Conservation (phyloP, 2,329 filamentous ascomycete genomes). For the Trichoderma arundinaceum region DNA sequence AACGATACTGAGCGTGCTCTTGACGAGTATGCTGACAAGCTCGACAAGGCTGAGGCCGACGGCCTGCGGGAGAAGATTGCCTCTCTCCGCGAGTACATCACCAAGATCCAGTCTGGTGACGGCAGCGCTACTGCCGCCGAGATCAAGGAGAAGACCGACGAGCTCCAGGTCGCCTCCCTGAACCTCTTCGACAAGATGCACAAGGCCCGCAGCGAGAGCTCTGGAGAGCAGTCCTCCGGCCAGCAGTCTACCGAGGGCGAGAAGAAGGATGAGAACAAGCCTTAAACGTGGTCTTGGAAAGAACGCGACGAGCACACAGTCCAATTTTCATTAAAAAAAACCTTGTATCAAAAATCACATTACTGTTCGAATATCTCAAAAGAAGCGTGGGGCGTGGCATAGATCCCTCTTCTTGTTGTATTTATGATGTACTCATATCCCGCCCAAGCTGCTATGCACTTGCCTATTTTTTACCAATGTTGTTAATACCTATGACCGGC, state of each 20-base stretch:
- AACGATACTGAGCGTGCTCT: constrained; percentile 99
- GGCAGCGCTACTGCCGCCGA: constrained; percentile 83
- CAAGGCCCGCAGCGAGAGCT: constrained; percentile 80
- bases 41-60: constrained; percentile 95
- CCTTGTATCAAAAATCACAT: constrained; percentile 24
- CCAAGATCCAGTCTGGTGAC: constrained; percentile 94
- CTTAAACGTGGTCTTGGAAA: constrained; percentile 50
- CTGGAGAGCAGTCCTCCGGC: constrained; percentile 38
- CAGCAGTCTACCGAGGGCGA: constrained; percentile 67
- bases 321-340: not conserved
- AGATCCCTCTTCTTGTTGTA: constrained; percentile 46
- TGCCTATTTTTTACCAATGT: constrained; percentile 51
- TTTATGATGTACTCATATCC: constrained; percentile 61
- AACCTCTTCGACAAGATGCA: constrained; percentile 99
- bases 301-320: not conserved
- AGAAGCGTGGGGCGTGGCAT: constrained; percentile 45
- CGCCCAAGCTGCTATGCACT: constrained; percentile 44
- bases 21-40: constrained; percentile 93
- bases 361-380: constrained; percentile 42
- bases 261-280: constrained; percentile 78
- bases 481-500: constrained; percentile 53
- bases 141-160: constrained; percentile 98
- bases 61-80: constrained; percentile 93
- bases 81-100: constrained; percentile 83
- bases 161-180: constrained; percentile 93